A percentile compares a stretch with the other conserved stretches of the same genome.
Evolutionary conservation across 176 grass and related monocot genomes (phyloP).

Genomic region (Echinochloa phyllopogon): DNA sequence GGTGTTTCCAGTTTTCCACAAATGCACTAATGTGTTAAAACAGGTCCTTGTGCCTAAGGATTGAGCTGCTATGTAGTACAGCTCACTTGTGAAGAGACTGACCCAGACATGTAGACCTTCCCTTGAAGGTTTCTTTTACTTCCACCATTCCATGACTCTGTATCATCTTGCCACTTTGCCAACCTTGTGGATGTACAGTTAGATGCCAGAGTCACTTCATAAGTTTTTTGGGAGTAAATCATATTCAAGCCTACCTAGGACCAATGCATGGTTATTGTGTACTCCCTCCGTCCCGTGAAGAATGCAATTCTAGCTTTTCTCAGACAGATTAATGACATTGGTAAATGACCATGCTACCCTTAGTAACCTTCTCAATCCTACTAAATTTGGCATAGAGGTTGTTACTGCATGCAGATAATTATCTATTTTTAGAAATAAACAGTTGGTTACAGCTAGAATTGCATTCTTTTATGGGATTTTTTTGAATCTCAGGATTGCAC

Average conservation of each 20-base stretch:
- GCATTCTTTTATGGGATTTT: too few relatives aligned
- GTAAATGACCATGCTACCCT: too few relatives aligned
- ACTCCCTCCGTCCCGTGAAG: too few relatives aligned
- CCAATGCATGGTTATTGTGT: background rate
- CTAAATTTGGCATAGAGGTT: too few relatives aligned
- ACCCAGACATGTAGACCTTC: background rate
- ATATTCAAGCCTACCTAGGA: slow-evolving; percentile 27
- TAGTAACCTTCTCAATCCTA: too few relatives aligned
- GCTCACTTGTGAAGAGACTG: background rate
- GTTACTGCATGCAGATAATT: too few relatives aligned
- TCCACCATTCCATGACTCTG: background rate
- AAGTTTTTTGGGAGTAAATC: background rate
- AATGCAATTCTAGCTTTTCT: too few relatives aligned
- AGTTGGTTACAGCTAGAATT: too few relatives aligned
- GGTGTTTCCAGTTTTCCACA: slow-evolving; percentile 5
- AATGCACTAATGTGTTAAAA: slow-evolving; percentile 26
- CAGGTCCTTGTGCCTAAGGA: background rate
- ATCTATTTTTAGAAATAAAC: too few relatives aligned
- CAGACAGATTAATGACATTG: too few relatives aligned
- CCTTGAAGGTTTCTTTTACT: background rate
- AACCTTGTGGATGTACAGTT: background rate
- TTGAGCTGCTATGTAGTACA: slow-evolving; percentile 28
- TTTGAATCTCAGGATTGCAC: too few relatives aligned
- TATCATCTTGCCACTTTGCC: background rate
- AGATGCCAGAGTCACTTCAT: slow-evolving; percentile 16